Evolutionary conservation across 495 filamentous ascomycete species (phyloP), one percentile per base, ranked within the genome.

Genomic region (Bryoglossum gracile): DNA sequence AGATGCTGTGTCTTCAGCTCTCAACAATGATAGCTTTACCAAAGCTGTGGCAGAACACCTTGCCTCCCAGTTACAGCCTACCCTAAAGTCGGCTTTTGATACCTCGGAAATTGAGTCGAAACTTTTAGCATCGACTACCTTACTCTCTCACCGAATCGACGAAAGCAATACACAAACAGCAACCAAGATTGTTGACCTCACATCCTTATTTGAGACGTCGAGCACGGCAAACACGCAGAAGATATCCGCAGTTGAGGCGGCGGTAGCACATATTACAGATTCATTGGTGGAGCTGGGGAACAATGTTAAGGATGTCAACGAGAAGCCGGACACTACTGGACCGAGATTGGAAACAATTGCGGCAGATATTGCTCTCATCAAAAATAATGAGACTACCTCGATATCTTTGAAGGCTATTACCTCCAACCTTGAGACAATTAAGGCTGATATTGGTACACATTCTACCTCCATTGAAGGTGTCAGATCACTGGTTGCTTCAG

Each of bases 1-100:
- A 33, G 53, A 60, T 8, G 57, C 57, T 18, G 48, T 60, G 11
- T 36, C 53, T 19, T 46, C 53, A 19, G 57, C 53, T 8, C 45
- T 60, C 37, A 56, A 47, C 30, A 54, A 36, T 46, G 50, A 60
- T 11, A 46, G 47, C 8, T 60, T 60, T 38, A 60, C 57, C 36
- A 53, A 56, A 33, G 53, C 57, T 33, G 57, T 60, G 33, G 57
- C 57, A 9, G 32, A 24, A 8, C 50, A 60, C 14, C 33, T 60
- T 11, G 53, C 57, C 30, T 17, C 36, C 2, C 53, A 60, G 38
- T 46, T 60, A 13, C 50, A 53, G 24, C 57, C 57, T 13, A 34
- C 57, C 3, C 46, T 60, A 40, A 56, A 60, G 28, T 14, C 50
- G 5, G 53, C 53, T 18, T 30, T 60, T 26, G 57, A 60, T 26